Base-by-base conservation (phyloP, 1,284 basidiomycete species). In the Amylostereum chailletii region DNA sequence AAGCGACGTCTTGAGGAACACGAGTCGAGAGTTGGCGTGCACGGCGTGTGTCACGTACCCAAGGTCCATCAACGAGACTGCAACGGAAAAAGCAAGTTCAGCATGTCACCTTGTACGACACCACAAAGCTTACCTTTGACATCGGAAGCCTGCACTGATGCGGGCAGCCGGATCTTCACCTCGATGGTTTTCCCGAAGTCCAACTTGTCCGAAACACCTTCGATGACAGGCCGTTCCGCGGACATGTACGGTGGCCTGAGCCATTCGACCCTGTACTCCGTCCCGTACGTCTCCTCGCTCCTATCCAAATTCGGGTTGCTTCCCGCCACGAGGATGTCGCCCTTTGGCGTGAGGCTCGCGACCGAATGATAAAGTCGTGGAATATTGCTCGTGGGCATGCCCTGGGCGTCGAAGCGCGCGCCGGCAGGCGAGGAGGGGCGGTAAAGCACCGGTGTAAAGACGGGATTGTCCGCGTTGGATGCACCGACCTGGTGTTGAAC, bases 301-400 rank as follows among this genome's bases (percentile, higher is more conserved):
- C 85, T 69, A 62, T 89, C 87, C 50, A 86, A 62, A 62, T 92
- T 92, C 11, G 90, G 90, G 62, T 91, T 92, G 51, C 85, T 87
- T 5, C 89, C 90, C 19, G 86, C 81, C 53, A 92, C 78, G 79
- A 90, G 80, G 48, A 91, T 65, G 46, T 76, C 73, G 5, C 83
- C 89, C 43, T 69, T 67, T 7, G 86, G 86, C 11, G 83, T 83
- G 56, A 88, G 65, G 27, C 81, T 86, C 43, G 86, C 85, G 0
- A 84, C 78, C 9, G 85, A 88, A 57, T 94, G 91, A 62, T 94
- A 94, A 62, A 94, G 62, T 49, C 91, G 71, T 31, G 91, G 83
- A 54, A 91, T 90, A 36, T 70, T 57, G 57, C 85, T 90, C 0
- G 73, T 69, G 7, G 79, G 81, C 67, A 94, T 72, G 10, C 81